These are phyloP conservation scores for Priceomyces haplophilus DNA, from an alignment of 805 yeast species.

Conservation along the genomic window DNA sequence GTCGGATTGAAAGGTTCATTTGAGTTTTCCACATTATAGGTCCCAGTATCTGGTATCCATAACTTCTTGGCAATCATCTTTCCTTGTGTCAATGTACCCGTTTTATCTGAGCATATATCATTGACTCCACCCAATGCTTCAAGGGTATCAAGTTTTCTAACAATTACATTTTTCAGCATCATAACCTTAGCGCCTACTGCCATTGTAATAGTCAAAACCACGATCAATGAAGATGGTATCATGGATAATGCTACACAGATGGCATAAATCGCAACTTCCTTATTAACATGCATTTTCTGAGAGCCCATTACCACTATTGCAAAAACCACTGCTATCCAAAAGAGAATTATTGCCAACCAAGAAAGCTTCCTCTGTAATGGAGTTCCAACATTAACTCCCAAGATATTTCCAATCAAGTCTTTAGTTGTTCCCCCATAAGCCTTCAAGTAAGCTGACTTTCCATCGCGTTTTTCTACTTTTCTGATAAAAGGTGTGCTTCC, in stretches of 20 bases:
- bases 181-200: constrained; percentile 40
- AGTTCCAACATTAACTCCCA: constrained; percentile 48
- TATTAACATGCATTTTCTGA: constrained; percentile 30
- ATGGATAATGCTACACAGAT: constrained; percentile 40
- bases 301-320: constrained; percentile 40
- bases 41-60: constrained; percentile 36
- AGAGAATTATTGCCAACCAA: constrained; percentile 49
- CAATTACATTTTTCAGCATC: constrained; percentile 35
- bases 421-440: constrained; percentile 36
- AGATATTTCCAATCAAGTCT: constrained; percentile 43
- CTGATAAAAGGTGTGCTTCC: constrained; percentile 20
- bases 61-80: constrained; percentile 36
- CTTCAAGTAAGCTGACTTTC: constrained; percentile 34
- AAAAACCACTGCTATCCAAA: constrained; percentile 42
- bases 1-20: constrained; percentile 35
- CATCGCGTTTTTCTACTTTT: constrained; percentile 35
- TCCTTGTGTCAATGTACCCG: constrained; percentile 40
- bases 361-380: constrained; percentile 45
- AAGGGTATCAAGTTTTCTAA: constrained; percentile 34
- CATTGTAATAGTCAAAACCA: constrained; percentile 39
- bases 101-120: constrained; percentile 41
- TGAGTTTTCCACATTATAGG: constrained; percentile 29
- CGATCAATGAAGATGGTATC: constrained; percentile 39
- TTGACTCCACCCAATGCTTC: constrained; percentile 40
- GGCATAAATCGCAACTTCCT: constrained; percentile 38